Evolutionary conservation across 495 filamentous ascomycete species (phyloP).

Genomic region (Achaetomiella virescens): DNA sequence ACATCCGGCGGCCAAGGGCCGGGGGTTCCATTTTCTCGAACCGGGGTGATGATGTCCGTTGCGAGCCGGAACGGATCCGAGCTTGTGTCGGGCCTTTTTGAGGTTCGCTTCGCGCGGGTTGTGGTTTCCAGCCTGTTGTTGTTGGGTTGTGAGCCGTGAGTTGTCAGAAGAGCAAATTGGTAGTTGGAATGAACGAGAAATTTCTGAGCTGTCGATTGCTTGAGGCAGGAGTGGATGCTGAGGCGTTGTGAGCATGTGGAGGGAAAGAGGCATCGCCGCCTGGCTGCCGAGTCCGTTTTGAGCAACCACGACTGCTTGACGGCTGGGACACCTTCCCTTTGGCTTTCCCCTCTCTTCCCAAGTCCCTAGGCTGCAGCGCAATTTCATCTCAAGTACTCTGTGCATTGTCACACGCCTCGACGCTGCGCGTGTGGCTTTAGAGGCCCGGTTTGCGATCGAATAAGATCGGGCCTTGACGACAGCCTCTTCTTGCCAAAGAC

Average conservation of each 20-base stretch:
- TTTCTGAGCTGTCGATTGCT: neutral
- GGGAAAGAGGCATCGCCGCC: no score
- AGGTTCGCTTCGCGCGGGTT: neutral
- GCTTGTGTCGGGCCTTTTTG: neutral
- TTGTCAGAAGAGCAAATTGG: neutral
- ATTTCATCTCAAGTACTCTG: no score
- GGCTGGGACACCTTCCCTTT: neutral
- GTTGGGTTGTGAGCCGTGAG: neutral
- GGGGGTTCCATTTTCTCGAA: neutral
- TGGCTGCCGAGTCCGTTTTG: conserved; percentile 13
- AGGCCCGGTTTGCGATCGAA: conserved; percentile 20
- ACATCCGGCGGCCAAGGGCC: neutral
- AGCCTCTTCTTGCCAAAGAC: neutral
- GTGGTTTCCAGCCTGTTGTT: no score
- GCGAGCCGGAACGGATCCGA: no score
- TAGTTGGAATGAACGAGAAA: neutral
- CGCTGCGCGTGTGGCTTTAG: conserved; percentile 26
- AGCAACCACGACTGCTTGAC: conserved; percentile 8
- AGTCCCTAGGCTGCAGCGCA: conserved; percentile 28
- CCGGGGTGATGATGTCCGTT: neutral
- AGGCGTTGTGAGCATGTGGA: neutral
- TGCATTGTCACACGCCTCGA: conserved; percentile 21
- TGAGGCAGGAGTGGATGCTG: neutral
- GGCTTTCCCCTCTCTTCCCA: conserved; percentile 14
- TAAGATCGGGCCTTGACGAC: conserved; percentile 15